Base-by-base conservation (phyloP, 2,329 filamentous ascomycete genomes). In the Lasiodiplodia hormozganensis region DNA sequence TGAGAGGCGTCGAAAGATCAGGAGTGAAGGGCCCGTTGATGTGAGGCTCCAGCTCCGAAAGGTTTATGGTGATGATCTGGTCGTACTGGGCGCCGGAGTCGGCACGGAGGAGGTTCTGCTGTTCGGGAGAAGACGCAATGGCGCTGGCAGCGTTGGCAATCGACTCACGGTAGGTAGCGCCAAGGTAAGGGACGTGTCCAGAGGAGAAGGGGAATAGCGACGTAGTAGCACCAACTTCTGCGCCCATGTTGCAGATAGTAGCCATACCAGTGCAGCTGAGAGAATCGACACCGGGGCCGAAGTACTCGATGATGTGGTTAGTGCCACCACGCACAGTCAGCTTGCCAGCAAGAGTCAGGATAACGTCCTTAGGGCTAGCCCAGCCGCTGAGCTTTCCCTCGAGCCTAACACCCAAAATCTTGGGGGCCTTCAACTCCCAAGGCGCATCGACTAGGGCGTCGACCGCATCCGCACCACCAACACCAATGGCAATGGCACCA, bases 1-100 rank as follows among this genome's bases (percentile, higher is more conserved):
- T 97, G 67, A 99, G 83, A 4, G 96, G 95, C 0, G 94, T 97
- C 3, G 95, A 96, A 72, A 99, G 86, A 79, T 99, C 96, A 2
- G 96, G 96, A 0, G 96, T 99, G 80, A 97, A 97, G 49, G 96
- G 96, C 1, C 96, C 96, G 82, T 98, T 99, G 83, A 99, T 93
- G 79, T 97, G 92, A 18, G 96, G 96, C 82, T 99, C 96, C 25
- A 98, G 89, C 70, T 89, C 88, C 3, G 92, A 95, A 43, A 99
- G 87, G 82, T 99, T 88, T 78, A 99, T 97, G 68, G 91, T 92
- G 75, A 99, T 92, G 64, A 96, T 82, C 80, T 97, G 88, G 80
- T 99, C 96, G 80, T 97, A 99, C 76, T 94, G 86, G 70, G 92
- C 94, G 70, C 88, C 90, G 53, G 88, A 84, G 76, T 99, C 96